Percentiles rank a stretch among this genome's conserved stretches.
These are phyloP conservation scores for Aspergillus indologenus DNA, from an alignment of 495 filamentous ascomycete genomes.

Conservation along the genomic window DNA sequence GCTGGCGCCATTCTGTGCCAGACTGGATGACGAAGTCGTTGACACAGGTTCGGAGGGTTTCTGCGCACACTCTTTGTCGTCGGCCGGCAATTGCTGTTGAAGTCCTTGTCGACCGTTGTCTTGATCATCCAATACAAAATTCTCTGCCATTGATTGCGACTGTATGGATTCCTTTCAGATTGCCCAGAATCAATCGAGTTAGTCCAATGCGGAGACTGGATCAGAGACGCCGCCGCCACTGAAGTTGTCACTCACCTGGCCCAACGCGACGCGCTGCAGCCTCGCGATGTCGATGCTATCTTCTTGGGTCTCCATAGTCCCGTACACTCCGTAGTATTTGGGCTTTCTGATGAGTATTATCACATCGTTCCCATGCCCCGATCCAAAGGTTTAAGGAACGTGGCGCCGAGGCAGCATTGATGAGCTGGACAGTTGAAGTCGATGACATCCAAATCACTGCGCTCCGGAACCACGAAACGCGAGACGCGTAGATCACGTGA, in stretches of 20 bases:
- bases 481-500: constrained; percentile 42
- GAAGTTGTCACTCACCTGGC: constrained; percentile 39
- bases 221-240: constrained; percentile 23
- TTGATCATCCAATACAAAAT: background rate
- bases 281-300: constrained; percentile 50
- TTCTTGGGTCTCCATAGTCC: constrained; percentile 44
- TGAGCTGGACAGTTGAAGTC: background rate
- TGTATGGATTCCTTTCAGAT: constrained; percentile 28
- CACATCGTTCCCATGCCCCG: background rate
- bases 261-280: constrained; percentile 50
- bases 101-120: background rate
- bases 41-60: constrained; percentile 9
- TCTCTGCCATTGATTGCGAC: constrained; percentile 21
- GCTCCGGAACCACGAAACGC: constrained; percentile 24
- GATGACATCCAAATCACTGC: background rate
- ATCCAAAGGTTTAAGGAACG: background rate
- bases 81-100: background rate
- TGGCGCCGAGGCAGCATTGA: background rate
- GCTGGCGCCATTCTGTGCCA: constrained; percentile 22
- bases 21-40: background rate
- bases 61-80: constrained; percentile 4
- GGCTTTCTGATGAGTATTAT: background rate
- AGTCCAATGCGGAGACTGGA: constrained; percentile 28
- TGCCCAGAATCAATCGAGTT: constrained; percentile 22
- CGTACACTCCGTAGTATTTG: constrained; percentile 1